phyloP scores from a whole-genome alignment of 2,329 filamentous ascomycete species.

The Plenodomus tracheiphilus region DNA sequence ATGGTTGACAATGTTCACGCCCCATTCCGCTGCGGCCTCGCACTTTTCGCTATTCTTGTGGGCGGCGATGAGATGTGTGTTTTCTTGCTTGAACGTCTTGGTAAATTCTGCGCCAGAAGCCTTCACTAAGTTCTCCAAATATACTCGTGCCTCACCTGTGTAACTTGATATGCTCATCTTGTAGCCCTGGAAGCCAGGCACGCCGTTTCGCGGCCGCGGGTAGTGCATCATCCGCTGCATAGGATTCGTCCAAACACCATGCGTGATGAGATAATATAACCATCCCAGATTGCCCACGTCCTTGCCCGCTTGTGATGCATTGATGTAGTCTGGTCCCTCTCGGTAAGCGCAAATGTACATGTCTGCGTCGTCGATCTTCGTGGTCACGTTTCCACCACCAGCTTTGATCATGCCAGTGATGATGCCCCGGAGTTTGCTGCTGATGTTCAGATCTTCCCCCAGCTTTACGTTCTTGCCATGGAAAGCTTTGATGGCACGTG shows the following conservation, averaged over 20 bases:
- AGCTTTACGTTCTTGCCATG: conserved; percentile 77
- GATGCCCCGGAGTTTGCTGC: conserved; percentile 65
- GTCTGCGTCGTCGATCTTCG: conserved; percentile 69
- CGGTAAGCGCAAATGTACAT: conserved; percentile 88
- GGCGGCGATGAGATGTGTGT: conserved; percentile 93
- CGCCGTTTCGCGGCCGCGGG: conserved; percentile 74
- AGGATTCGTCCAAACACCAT: conserved; percentile 87
- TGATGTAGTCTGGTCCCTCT: conserved; percentile 75
- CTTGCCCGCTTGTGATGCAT: conserved; percentile 75
- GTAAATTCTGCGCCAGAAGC: conserved; percentile 88
- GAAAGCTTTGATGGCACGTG: conserved; percentile 64
- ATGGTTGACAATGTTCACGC: conserved; percentile 87
- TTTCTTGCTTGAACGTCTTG: conserved; percentile 91
- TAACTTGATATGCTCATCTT: conserved; percentile 95
- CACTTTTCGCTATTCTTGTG: conserved; percentile 91
- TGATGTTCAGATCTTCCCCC: conserved; percentile 72
- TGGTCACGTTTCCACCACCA: conserved; percentile 71
- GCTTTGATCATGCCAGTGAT: conserved; percentile 71
- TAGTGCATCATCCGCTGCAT: conserved; percentile 85
- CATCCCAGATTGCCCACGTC: conserved; percentile 91
- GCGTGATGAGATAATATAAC: conserved; percentile 89
- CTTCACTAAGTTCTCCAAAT: conserved; percentile 87
- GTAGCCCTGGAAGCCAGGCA: conserved; percentile 76
- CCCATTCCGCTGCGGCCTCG: conserved; percentile 89
- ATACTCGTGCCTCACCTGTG: conserved; percentile 88